Evolutionary conservation across 2,329 filamentous ascomycete species (phyloP).

Genomic region (Decorospora gaudefroyi): DNA sequence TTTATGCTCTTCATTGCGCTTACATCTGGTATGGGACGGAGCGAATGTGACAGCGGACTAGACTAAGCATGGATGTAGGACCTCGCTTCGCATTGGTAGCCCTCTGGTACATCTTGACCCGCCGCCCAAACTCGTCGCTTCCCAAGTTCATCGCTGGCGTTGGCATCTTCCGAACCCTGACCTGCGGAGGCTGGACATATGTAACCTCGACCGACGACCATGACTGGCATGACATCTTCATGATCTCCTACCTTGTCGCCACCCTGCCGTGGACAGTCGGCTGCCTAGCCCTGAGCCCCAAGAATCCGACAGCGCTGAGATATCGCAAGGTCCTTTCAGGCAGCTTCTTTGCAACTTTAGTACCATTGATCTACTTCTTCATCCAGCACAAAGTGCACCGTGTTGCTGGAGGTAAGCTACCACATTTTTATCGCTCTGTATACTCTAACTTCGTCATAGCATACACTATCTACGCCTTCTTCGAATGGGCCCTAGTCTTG

Average conservation of each 20-base stretch:
- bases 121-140: conserved; percentile 71
- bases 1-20: conserved; percentile 98
- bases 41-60: background rate
- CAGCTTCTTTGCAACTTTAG: conserved; percentile 86
- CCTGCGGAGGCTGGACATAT: conserved; percentile 97
- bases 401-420: conserved; percentile 78
- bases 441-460: conserved; percentile 60
- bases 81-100: conserved; percentile 89
- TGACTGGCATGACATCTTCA: conserved; percentile 98
- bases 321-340: conserved; percentile 84
- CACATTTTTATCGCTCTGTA: background rate
- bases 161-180: conserved; percentile 85
- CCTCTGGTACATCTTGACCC: conserved; percentile 88
- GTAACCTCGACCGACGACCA: conserved; percentile 98
- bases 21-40: conserved; percentile 69
- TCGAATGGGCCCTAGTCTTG: conserved; percentile 93
- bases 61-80: conserved; percentile 57
- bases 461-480: conserved; percentile 96
- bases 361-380: conserved; percentile 94
- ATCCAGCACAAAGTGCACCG: conserved; percentile 98
- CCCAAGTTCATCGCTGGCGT: conserved; percentile 80
- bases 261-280: conserved; percentile 95
- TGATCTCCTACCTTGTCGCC: conserved; percentile 96
- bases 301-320: conserved; percentile 79
- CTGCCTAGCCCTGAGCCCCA: conserved; percentile 84